Base-by-base conservation (phyloP, 169 alveolate species). In the Plasmodium coatneyi region DNA sequence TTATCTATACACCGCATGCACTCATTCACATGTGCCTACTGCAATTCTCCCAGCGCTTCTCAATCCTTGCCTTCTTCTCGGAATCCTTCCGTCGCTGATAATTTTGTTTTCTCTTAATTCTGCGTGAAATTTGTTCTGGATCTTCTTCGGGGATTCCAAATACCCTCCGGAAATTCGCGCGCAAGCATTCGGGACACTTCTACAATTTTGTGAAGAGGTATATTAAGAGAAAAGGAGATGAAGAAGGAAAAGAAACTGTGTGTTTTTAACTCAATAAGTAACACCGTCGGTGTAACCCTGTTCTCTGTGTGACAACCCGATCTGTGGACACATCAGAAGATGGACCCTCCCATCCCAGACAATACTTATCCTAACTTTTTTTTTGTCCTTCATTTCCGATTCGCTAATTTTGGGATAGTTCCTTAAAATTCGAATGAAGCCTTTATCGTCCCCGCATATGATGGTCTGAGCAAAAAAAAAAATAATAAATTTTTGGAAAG, bases 381-480 rank as follows among this genome's bases (percentile, higher is more conserved):
- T 52, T 43, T 41, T 56, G 25, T 25, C 52, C 66, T 32, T 84
- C 72, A 87, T 87, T 49, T 52, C 93, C 28, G 80, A 78, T 12
- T 87, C 93, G 30, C 70, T 84, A 87, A 54, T 78, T 78, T 87
- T 87, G 16, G 93, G 93, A n/a, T 87, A 78, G 72, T 87, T 87
- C 60, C 93, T 87, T 78, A 87, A 78, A 78, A 87, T 87, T 9
- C 93, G 72, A 2, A 87, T 46, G 70, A 87, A 74, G 9, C 93
- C 93, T 49, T 87, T 76, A 60, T 87, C 87, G 52, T 87, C 93
- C 12, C 93, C 93, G 28, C 93, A 87, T 60, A 87, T 76, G n/a
- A 87, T 76, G 3, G 93, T 87, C 93, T 87, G 39, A 39, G 28
- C n/a, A 52, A 28, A 22, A 52, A 28, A 3, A 0, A 49, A 52